A percentile compares a stretch with the other conserved stretches of the same genome.
Evolutionary conservation across 805 yeast species (phyloP).

Genomic region (Yamadazyma scolyti): DNA sequence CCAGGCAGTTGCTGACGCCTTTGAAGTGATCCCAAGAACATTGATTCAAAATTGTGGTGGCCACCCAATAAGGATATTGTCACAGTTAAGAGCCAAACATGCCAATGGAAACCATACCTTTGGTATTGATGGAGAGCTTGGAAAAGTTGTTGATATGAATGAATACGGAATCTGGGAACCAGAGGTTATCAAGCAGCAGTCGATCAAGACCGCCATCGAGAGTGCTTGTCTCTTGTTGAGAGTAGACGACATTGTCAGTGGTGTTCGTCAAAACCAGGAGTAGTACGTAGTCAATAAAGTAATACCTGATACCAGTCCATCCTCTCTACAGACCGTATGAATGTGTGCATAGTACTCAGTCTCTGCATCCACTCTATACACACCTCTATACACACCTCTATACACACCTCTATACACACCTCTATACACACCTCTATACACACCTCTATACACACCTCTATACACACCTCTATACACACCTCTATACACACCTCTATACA

Average conservation of each 20-base stretch:
- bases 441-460: too few species aligned
- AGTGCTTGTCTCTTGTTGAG: conserved; percentile 91
- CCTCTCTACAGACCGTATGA: too few species aligned
- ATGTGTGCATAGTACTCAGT: too few species aligned
- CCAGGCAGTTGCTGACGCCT: conserved; percentile 97
- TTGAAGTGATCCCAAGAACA: conserved; percentile 97
- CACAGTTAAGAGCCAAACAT: conserved; percentile 93
- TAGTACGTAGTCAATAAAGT: too few species aligned
- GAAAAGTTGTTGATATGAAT: conserved; percentile 93
- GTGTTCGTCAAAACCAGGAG: conserved; percentile 75
- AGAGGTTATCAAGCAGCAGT: conserved; percentile 94
- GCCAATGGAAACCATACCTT: conserved; percentile 82
- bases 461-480: too few species aligned
- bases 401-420: too few species aligned
- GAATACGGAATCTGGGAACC: conserved; percentile 99
- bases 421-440: too few species aligned
- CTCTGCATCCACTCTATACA: too few species aligned
- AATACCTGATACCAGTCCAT: too few species aligned
- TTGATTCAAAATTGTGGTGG: conserved; percentile 98
- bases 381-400: too few species aligned
- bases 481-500: too few species aligned
- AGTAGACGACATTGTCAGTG: conserved; percentile 97
- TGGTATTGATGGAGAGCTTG: conserved; percentile 94
- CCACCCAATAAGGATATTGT: conserved; percentile 82
- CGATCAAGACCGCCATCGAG: conserved; percentile 96